A percentile compares a stretch with the other conserved stretches of the same genome.
phyloP scores from a whole-genome alignment of 2,329 filamentous ascomycete genomes.

The Curvularia hawaiiensis region DNA sequence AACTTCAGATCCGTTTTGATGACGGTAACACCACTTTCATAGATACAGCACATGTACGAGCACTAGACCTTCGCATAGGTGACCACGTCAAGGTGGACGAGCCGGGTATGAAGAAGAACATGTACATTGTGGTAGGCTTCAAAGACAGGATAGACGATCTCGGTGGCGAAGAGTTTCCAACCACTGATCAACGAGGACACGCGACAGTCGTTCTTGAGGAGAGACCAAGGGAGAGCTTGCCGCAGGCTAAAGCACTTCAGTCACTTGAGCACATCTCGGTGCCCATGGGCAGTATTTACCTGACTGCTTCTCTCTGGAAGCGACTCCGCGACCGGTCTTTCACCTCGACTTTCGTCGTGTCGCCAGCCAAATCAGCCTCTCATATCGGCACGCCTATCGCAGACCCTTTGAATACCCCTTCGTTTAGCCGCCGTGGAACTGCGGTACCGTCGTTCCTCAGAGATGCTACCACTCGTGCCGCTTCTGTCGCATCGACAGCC shows the following conservation, averaged over 20 bases:
- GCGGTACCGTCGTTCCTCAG: slow-evolving; percentile 35
- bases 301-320: slow-evolving; percentile 52
- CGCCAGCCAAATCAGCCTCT: slow-evolving; percentile 26
- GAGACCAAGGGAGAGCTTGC: slow-evolving; percentile 49
- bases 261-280: slow-evolving; percentile 44
- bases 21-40: slow-evolving; percentile 52
- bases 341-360: slow-evolving; percentile 25
- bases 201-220: slow-evolving; percentile 47
- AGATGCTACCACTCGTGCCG: slow-evolving; percentile 32
- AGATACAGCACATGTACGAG: slow-evolving; percentile 47
- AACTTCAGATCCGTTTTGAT: slow-evolving; percentile 56
- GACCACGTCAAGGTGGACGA: slow-evolving; percentile 56
- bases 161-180: slow-evolving; percentile 37
- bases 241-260: slow-evolving; percentile 19
- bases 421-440: slow-evolving; percentile 52
- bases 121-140: slow-evolving; percentile 53
- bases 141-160: slow-evolving; percentile 41
- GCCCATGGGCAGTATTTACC: slow-evolving; percentile 50
- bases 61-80: slow-evolving; percentile 51
- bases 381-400: slow-evolving; percentile 32
- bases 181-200: slow-evolving; percentile 51
- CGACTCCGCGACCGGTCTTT: slow-evolving; percentile 49
- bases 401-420: slow-evolving; percentile 54
- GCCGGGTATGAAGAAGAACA: slow-evolving; percentile 51
- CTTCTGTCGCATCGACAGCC: slow-evolving; percentile 35